Percentiles rank a stretch among this genome's conserved stretches.
phyloP scores from a whole-genome alignment of 495 filamentous ascomycete species.

The Filosporella fistucella region DNA sequence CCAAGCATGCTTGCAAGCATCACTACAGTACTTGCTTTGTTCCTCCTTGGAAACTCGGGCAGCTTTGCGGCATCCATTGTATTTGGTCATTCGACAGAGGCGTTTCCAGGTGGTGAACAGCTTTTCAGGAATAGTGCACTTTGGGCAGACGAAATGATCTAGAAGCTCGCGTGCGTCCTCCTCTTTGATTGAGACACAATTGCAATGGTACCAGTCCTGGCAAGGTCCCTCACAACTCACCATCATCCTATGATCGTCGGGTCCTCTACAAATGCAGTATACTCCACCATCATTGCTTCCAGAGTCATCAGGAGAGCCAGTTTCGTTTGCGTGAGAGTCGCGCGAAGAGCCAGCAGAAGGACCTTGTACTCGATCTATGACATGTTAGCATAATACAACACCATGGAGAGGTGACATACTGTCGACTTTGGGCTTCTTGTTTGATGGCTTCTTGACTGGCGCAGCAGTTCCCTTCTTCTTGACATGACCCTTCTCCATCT shows the following conservation, averaged over 20 bases:
- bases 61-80: slow-evolving; percentile 51
- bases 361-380: not conserved
- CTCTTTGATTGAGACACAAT: slow-evolving; percentile 59
- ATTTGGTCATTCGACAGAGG: slow-evolving; percentile 51
- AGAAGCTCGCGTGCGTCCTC: slow-evolving; percentile 49
- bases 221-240: slow-evolving; percentile 69
- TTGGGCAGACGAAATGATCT: slow-evolving; percentile 66
- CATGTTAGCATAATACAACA: not conserved
- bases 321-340: not conserved
- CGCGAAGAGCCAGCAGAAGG: not conserved
- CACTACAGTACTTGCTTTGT: slow-evolving; percentile 65
- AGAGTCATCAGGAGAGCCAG: slow-evolving; percentile 12
- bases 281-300: slow-evolving; percentile 41
- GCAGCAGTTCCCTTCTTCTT: not conserved
- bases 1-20: slow-evolving; percentile 48
- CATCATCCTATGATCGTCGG: slow-evolving; percentile 74
- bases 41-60: slow-evolving; percentile 42
- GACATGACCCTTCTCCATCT: slow-evolving; percentile 3
- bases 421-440: slow-evolving; percentile 1
- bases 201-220: slow-evolving; percentile 72
- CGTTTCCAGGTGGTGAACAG: slow-evolving; percentile 64
- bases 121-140: slow-evolving; percentile 48
- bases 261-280: slow-evolving; percentile 67
- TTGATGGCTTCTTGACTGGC: not conserved
- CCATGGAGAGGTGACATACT: not conserved